These are phyloP conservation scores for Tuber borchii DNA, from an alignment of 495 filamentous ascomycete species.

Conservation along the genomic window DNA sequence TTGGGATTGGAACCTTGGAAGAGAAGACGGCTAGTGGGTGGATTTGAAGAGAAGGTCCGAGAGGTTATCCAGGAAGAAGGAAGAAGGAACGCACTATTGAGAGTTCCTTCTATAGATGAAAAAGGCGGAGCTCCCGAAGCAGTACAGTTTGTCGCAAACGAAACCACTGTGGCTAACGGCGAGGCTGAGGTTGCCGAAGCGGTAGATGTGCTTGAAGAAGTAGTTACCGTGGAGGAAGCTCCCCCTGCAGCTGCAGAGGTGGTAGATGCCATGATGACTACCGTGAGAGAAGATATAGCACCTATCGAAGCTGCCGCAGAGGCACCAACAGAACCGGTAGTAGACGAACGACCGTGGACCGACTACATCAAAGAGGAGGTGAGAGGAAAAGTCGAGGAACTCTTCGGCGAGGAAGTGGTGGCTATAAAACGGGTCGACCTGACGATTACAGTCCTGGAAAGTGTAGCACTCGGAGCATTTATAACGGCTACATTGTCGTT, in stretches of 20 bases:
- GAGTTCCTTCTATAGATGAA: neutral
- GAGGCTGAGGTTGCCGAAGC: slow-evolving; percentile 53
- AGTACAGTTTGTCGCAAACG: slow-evolving; percentile 11
- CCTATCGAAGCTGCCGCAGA: slow-evolving; percentile 1
- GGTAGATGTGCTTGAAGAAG: slow-evolving; percentile 48
- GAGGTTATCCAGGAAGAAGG: slow-evolving; percentile 64
- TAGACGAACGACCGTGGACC: slow-evolving; percentile 16
- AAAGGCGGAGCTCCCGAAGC: neutral
- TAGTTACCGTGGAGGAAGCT: neutral
- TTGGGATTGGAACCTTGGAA: slow-evolving; percentile 94
- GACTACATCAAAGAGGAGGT: slow-evolving; percentile 16
- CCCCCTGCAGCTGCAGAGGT: slow-evolving; percentile 6
- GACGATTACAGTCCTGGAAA: slow-evolving; percentile 22
- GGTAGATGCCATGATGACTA: slow-evolving; percentile 13
- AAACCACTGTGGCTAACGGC: slow-evolving; percentile 39
- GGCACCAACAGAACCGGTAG: neutral
- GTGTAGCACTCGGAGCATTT: slow-evolving; percentile 19
- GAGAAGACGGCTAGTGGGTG: slow-evolving; percentile 66
- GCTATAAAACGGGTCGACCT: slow-evolving; percentile 28
- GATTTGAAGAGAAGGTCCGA: slow-evolving; percentile 70
- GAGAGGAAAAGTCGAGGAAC: slow-evolving; percentile 18
- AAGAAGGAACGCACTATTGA: slow-evolving; percentile 31
- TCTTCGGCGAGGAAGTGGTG: slow-evolving; percentile 35
- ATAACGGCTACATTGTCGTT: slow-evolving; percentile 2
- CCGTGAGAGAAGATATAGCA: neutral